Base-by-base conservation (phyloP, 257 asterid species). In the Catharanthus roseus region DNA sequence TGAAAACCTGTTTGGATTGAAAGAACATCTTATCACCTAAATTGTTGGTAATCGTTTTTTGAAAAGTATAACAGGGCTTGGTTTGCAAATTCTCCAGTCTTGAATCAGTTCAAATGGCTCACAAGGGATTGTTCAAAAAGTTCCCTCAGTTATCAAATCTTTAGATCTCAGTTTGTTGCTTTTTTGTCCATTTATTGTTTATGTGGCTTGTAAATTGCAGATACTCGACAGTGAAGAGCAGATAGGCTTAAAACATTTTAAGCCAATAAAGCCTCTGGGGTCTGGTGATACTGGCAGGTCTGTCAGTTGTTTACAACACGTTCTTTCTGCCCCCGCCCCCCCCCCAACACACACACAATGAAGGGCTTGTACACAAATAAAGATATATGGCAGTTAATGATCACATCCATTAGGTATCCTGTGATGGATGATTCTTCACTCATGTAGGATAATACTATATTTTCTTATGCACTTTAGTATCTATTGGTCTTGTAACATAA, bases 221-320 rank as follows among this genome's bases (percentile, higher is more conserved):
- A 78, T 91, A 77, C 73, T 77, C 47, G 92, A 86, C 1, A 66
- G 77, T 55, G 99, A 97, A 70, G 97, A 95, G 68, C 90, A 80
- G 77, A 78, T 95, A 67, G 86, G 93, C 66, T 85, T 95, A 83
- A 91, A 89, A 70, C 99, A 95, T 81, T 91, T 91, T 73, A 91
- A 76, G 82, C 99, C 99, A 45, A 77, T 95, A 58, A 91, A 89
- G 78, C 97, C 99, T n/a, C 74, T 95, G 71, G 99, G 99, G 75
- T 87, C 97, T 63, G 99, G 99, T 61, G 99, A 91, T 75, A 95
- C 99, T 38, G 99, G 99, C 78, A 90, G 98, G 98, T 92, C 38
- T 26, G 72, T 74, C 26, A 41, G 34, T 19, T 67, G 16, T 47
- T 41, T 34, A 65, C 56, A 2, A 0, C 23, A 19, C 53, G 7